Evolutionary conservation across 2,329 filamentous ascomycete species (phyloP).

Genomic region (Dissoconium aciculare): DNA sequence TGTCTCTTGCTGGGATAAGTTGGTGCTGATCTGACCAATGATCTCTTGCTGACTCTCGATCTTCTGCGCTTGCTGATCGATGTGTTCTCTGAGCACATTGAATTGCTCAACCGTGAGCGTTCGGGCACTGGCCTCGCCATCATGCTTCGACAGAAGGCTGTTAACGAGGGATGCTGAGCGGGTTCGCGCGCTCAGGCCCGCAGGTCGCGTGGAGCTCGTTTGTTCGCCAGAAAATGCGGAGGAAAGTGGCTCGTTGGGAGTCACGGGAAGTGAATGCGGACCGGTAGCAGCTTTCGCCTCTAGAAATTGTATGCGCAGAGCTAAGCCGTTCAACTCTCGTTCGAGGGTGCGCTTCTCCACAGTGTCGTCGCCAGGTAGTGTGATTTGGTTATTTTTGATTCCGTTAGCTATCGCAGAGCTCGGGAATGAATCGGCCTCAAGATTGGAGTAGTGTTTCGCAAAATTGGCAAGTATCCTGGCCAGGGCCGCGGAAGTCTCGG

Average conservation of each 20-base stretch:
- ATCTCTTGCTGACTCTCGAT: constrained; percentile 77
- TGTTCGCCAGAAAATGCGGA: constrained; percentile 45
- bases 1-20: constrained; percentile 72
- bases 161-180: constrained; percentile 32
- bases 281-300: constrained; percentile 54
- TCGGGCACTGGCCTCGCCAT: constrained; percentile 33
- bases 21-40: constrained; percentile 70
- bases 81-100: constrained; percentile 71
- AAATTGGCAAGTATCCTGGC: constrained; percentile 33
- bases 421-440: constrained; percentile 30
- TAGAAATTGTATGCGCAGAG: constrained; percentile 62
- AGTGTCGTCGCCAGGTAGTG: constrained; percentile 62
- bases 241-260: constrained; percentile 52
- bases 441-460: constrained; percentile 32
- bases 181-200: constrained; percentile 17
- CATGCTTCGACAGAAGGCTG: constrained; percentile 40
- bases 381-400: constrained; percentile 39
- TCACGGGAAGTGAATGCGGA: constrained; percentile 49
- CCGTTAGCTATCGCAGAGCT: constrained; percentile 37
- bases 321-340: constrained; percentile 64
- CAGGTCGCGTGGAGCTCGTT: constrained; percentile 20
- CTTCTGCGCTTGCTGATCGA: constrained; percentile 84
- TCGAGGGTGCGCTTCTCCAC: constrained; percentile 67
- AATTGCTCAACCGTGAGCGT: constrained; percentile 68
- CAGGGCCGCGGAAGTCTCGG: constrained; percentile 23